Percentiles rank a stretch among this genome's conserved stretches.
Conservation (phyloP, 1,284 basidiomycete genomes). For the Schizopora paradoxa region DNA sequence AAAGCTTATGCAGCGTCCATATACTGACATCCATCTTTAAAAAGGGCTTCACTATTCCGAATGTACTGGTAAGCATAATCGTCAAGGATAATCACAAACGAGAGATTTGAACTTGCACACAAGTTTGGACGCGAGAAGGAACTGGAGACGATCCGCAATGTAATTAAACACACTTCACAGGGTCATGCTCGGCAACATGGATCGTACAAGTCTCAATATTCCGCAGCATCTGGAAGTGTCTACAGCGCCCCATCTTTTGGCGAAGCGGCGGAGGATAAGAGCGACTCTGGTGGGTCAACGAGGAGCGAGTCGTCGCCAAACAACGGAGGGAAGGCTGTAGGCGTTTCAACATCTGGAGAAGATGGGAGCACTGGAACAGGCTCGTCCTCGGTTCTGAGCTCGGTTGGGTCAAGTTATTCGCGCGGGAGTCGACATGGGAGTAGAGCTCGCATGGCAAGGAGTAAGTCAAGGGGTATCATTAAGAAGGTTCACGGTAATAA, state of each 20-base stretch:
- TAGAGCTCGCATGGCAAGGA: constrained; percentile 5
- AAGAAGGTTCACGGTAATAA: background rate
- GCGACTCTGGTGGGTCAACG: constrained; percentile 39
- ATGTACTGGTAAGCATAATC: constrained; percentile 43
- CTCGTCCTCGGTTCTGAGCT: background rate
- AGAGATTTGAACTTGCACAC: constrained; percentile 5
- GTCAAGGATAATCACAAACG: constrained; percentile 1
- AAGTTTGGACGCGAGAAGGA: constrained; percentile 69
- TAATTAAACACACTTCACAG: constrained; percentile 58
- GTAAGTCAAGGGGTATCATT: background rate
- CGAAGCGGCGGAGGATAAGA: constrained; percentile 34
- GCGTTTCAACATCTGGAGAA: background rate
- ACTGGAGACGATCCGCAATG: constrained; percentile 56
- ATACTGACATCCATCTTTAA: constrained; percentile 1
- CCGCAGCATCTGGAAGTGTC: constrained; percentile 34
- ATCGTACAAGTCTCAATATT: constrained; percentile 35
- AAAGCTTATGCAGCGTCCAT: background rate
- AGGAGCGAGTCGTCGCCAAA: constrained; percentile 32
- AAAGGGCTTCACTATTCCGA: constrained; percentile 64
- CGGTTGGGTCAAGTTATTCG: constrained; percentile 5
- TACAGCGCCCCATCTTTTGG: constrained; percentile 26
- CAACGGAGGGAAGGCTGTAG: background rate
- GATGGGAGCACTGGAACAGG: constrained; percentile 1
- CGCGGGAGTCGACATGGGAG: constrained; percentile 6
- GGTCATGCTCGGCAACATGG: constrained; percentile 54